phyloP scores from a whole-genome alignment of 805 yeast species.

The Nakazawaea anatomiae region DNA sequence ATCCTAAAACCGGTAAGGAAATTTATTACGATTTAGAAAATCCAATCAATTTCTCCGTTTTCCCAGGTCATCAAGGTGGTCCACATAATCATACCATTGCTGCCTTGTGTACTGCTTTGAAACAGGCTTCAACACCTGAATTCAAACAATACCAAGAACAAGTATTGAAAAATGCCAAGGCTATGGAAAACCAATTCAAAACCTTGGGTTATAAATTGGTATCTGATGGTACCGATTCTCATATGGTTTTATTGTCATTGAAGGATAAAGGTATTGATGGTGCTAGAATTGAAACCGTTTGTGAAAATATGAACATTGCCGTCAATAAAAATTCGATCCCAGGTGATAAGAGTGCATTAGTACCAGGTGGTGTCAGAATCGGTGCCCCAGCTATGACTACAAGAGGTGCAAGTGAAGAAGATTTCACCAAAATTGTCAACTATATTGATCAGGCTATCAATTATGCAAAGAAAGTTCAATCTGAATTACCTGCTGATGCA shows the following conservation, averaged over 20 bases:
- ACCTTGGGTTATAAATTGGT: constrained; percentile 74
- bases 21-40: constrained; percentile 85
- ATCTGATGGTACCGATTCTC: constrained; percentile 95
- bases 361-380: constrained; percentile 95
- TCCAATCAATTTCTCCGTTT: constrained; percentile 95
- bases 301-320: constrained; percentile 92
- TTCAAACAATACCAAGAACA: constrained; percentile 85
- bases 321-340: constrained; percentile 97
- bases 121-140: constrained; percentile 89
- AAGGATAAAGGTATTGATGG: constrained; percentile 91
- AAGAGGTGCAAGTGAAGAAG: constrained; percentile 88
- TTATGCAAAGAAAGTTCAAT: constrained; percentile 72
- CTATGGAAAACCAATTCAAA: constrained; percentile 71
- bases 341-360: constrained; percentile 93
- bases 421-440: constrained; percentile 72
- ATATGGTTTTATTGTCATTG: constrained; percentile 86
- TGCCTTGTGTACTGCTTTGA: constrained; percentile 94
- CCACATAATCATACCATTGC: constrained; percentile 99
- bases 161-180: constrained; percentile 83
- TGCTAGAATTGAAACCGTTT: constrained; percentile 92
- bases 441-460: constrained; percentile 78
- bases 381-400: constrained; percentile 99
- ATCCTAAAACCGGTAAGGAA: constrained; percentile 89
- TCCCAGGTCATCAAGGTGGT: constrained; percentile 99
- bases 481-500: constrained; percentile 80